Conservation (phyloP, 345 rosid genomes). For the Populus alba region DNA sequence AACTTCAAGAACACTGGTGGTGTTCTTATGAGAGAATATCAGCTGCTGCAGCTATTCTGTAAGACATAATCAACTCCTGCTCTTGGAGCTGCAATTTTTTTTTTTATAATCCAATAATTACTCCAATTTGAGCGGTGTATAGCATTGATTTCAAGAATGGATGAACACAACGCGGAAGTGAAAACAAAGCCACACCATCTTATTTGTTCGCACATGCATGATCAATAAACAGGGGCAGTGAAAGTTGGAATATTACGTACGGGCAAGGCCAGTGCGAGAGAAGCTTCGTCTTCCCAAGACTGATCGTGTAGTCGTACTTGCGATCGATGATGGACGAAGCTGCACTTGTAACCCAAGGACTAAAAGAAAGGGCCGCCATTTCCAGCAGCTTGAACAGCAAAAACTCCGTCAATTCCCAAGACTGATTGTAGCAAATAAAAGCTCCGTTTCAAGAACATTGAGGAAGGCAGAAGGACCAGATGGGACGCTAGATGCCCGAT, state of each 20-base stretch:
- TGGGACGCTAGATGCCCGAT: conserved; percentile 43
- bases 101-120: too few relatives aligned
- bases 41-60: conserved; percentile 40
- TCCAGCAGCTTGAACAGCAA: conserved; percentile 52
- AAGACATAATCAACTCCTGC: conserved; percentile 19
- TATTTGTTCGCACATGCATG: not conserved
- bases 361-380: conserved; percentile 54
- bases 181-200: not conserved
- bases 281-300: conserved; percentile 36
- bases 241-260: conserved; percentile 24
- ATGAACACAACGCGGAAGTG: not conserved
- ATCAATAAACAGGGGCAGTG: not conserved
- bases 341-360: conserved; percentile 52
- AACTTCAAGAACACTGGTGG: conserved; percentile 20
- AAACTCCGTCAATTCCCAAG: conserved; percentile 19
- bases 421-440: conserved; percentile 38
- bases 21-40: conserved; percentile 38
- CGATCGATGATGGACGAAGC: conserved; percentile 50
- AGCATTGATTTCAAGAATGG: not conserved
- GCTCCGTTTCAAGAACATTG: conserved; percentile 41
- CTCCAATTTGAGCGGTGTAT: not conserved
- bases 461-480: conserved; percentile 47
- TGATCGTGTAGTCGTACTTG: conserved; percentile 32
- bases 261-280: conserved; percentile 42
- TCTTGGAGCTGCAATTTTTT: conserved; percentile 39